A percentile compares a stretch with the other conserved stretches of the same genome.
Conservation (phyloP, 208 protist species). For the Paratrypanosoma confusum region DNA sequence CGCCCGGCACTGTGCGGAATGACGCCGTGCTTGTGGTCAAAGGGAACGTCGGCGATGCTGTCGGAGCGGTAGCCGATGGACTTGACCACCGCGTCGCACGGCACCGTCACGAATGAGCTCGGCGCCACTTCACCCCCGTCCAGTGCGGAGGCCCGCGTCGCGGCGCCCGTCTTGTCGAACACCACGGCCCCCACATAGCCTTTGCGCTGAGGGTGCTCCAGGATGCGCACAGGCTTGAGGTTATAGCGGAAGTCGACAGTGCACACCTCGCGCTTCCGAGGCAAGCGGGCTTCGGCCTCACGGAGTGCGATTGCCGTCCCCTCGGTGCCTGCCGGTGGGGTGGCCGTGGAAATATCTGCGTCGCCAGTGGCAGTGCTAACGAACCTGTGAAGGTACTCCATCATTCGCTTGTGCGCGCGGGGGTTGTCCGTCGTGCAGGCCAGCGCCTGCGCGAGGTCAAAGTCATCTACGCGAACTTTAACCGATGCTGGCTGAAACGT, state of each 20-base stretch:
- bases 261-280: conserved; percentile 31
- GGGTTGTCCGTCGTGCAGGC: conserved; percentile 15
- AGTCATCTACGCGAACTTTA: conserved; percentile 51
- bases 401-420: conserved; percentile 65
- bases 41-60: conserved; percentile 51
- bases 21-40: conserved; percentile 48
- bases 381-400: conserved; percentile 65
- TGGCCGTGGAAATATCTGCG: background rate
- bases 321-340: background rate
- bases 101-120: conserved; percentile 55
- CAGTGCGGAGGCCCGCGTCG: background rate
- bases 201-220: conserved; percentile 26
- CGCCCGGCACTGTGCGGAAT: conserved; percentile 63
- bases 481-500: conserved; percentile 49
- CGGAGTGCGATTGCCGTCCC: background rate
- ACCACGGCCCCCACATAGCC: conserved; percentile 61
- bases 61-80: conserved; percentile 71
- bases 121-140: conserved; percentile 5
- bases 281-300: background rate
- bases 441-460: conserved; percentile 36
- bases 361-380: background rate
- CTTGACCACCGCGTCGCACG: conserved; percentile 77
- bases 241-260: conserved; percentile 59
- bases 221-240: conserved; percentile 48
- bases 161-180: conserved; percentile 22